Base-by-base conservation (phyloP, 441 rosid species). In the Pelargonium fulgidum region DNA sequence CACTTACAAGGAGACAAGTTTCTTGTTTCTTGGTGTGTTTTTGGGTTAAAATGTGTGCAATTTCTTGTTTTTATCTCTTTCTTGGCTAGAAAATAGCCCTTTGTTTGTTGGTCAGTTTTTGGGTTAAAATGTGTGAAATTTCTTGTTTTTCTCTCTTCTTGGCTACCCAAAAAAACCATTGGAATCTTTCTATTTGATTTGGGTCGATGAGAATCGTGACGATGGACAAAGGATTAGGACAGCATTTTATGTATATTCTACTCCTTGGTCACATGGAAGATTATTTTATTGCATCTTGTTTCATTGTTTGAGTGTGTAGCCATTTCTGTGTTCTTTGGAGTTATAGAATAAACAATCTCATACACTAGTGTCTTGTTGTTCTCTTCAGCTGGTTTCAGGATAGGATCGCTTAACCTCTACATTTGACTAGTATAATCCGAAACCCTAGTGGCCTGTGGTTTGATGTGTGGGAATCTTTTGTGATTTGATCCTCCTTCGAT, bases 251-350 rank as follows among this genome's bases (percentile, higher is more conserved):
- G 74, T 72, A 77, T 82, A 76, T 76, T 77, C 70, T 82, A 85
- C 81, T 87, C 75, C 76, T 70, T 68, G 77, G 77, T 79, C 90
- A 91, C 95, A 86, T 85, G 94, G 74, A 78, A 67, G 74, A 78
- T 67, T 85, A 62, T 83, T 68, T 65, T 68, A 73, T 70, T 75
- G 73, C 74, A 66, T 70, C 78, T 80, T 62, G 76, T 75, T 80
- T 65, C 65, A 73, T 68, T 70, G 69, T 45, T 73, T n/a, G 62
- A 67, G 70, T 44, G 75, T 77, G 70, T 67, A 68, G 77, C 70
- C 80, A 69, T 75, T 72, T 71, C 72, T 64, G 79, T 62, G 50
- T 77, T 78, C 71, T 56, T 63, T 45, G 74, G 73, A 66, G 52
- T 13, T 63, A 41, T 73, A 54, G 22, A n/a, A 71, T 86, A 77